A percentile compares a stretch with the other conserved stretches of the same genome.
Evolutionary conservation across 2,329 filamentous ascomycete species (phyloP).

Genomic region (Paraconiothyrium sp.): DNA sequence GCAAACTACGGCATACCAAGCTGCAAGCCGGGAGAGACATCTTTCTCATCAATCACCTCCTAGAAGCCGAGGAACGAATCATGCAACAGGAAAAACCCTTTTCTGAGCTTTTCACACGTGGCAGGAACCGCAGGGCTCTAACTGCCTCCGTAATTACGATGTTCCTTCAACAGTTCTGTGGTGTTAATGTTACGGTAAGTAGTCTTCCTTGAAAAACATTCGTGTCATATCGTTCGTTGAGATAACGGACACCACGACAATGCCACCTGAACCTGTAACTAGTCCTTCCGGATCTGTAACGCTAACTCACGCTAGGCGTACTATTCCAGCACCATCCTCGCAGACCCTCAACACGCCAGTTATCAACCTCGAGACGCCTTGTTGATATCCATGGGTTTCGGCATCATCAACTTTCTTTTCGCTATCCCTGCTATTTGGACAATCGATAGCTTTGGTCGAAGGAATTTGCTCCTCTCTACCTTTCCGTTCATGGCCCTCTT

Average conservation of each 20-base stretch:
- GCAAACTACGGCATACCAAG: conserved; percentile 62
- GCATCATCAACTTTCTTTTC: conserved; percentile 53
- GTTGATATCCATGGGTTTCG: conserved; percentile 50
- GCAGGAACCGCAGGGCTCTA: conserved; percentile 33
- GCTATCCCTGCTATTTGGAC: conserved; percentile 54
- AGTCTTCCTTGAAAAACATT: background rate
- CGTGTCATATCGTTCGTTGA: background rate
- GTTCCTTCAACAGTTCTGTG: conserved; percentile 40
- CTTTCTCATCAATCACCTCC: conserved; percentile 55
- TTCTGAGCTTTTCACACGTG: conserved; percentile 31
- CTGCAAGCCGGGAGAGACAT: conserved; percentile 63
- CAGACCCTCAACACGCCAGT: conserved; percentile 30
- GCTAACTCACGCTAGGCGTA: conserved; percentile 19
- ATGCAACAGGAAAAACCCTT: conserved; percentile 40
- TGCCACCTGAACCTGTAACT: too few relatives aligned
- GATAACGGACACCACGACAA: too few relatives aligned
- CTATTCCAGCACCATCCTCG: conserved; percentile 29
- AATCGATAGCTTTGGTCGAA: conserved; percentile 50
- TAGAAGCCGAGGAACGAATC: conserved; percentile 41
- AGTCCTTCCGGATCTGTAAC: too few relatives aligned
- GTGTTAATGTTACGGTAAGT: conserved; percentile 24
- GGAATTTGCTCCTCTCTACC: conserved; percentile 51
- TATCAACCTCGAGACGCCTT: conserved; percentile 41
- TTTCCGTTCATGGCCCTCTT: conserved; percentile 59
- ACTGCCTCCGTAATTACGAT: conserved; percentile 34